These are phyloP conservation scores for Ustilago cynodontis DNA, from an alignment of 1,284 basidiomycete genomes.

Conservation along the genomic window DNA sequence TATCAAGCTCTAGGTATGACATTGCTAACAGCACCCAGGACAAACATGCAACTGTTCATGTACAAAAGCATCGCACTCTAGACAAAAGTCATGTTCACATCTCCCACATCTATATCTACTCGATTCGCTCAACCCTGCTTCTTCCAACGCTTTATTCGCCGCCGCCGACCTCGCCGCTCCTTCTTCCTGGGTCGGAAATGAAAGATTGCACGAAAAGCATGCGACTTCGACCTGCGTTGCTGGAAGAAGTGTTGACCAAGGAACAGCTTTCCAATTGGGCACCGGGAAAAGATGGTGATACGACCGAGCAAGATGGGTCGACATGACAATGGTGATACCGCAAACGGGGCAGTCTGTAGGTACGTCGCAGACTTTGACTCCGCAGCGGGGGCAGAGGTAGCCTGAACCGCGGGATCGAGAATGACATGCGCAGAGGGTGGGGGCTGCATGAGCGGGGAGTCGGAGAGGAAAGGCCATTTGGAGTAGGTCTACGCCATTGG, in stretches of 20 bases:
- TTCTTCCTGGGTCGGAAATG: conserved; percentile 40
- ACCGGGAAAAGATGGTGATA: conserved; percentile 95
- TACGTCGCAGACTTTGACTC: conserved; percentile 93
- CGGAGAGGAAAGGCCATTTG: conserved; percentile 90
- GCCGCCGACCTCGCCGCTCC: conserved; percentile 17
- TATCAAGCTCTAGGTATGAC: neutral
- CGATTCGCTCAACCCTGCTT: conserved; percentile 44
- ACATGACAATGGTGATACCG: conserved; percentile 96
- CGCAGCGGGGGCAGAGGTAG: conserved; percentile 93
- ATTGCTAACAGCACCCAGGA: conserved; percentile 61
- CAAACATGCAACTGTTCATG: conserved; percentile 66
- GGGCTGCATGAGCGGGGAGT: conserved; percentile 56
- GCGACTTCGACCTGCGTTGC: neutral
- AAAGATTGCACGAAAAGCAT: conserved; percentile 55
- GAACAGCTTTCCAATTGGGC: conserved; percentile 79
- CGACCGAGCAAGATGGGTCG: conserved; percentile 93
- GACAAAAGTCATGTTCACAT: conserved; percentile 62
- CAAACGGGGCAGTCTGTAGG: conserved; percentile 98
- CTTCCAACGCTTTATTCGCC: conserved; percentile 30
- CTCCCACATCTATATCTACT: conserved; percentile 62
- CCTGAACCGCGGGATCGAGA: conserved; percentile 80
- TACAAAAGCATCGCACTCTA: conserved; percentile 68
- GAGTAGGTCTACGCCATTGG: conserved; percentile 78
- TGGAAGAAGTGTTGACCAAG: conserved; percentile 34
- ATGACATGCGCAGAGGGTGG: conserved; percentile 84